Base-by-base conservation (phyloP, 805 yeast species). In the Schwanniomyces polymorphus region DNA sequence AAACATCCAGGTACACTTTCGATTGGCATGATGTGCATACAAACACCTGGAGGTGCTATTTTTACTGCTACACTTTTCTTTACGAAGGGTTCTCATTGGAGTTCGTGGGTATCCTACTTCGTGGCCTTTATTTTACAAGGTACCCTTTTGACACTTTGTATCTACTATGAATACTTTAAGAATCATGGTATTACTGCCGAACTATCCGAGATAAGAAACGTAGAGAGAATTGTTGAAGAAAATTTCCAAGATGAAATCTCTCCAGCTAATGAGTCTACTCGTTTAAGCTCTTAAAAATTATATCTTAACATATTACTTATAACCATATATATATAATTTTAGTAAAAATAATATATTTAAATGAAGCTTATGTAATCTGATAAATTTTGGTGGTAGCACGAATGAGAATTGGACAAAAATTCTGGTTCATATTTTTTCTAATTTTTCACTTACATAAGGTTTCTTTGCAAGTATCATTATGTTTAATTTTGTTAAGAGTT, bases 1-100 rank as follows among this genome's bases (percentile, higher is more conserved):
- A 84, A 85, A 57, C 91, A 84, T 53, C 84, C 95, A 0, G 97
- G 96, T 8, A 84, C 91, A 0, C 72, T 89, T 18, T 87, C 95
- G 0, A 72, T 88, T 9, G 79, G 82, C 6, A 88, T 87, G 90
- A 86, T 89, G 92, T 68, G 83, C 38, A 77, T 90, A 52, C 97
- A 89, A 62, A 88, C 95, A 16, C 97, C 97, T 0, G 97, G 97
- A 12, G 96, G 96, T 14, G 85, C 79, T 52, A 47, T 88, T 2
- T 89, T 92, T 87, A 80, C 94, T 2, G 74, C 81, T n/a, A 81
- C 88, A 1, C 69, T 89, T 44, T 85, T 81, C 45, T 62, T 80
- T 49, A 81, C 91, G 41, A 86, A 86, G 38, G 94, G 89, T 7
- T 80, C 92, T 1, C 80, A 80, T 51, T 89, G 96, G 96, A 85